A percentile compares a stretch with the other conserved stretches of the same genome.
These are phyloP conservation scores for Dipteronia sinensis DNA, from an alignment of 345 rosid genomes.

Conservation along the genomic window DNA sequence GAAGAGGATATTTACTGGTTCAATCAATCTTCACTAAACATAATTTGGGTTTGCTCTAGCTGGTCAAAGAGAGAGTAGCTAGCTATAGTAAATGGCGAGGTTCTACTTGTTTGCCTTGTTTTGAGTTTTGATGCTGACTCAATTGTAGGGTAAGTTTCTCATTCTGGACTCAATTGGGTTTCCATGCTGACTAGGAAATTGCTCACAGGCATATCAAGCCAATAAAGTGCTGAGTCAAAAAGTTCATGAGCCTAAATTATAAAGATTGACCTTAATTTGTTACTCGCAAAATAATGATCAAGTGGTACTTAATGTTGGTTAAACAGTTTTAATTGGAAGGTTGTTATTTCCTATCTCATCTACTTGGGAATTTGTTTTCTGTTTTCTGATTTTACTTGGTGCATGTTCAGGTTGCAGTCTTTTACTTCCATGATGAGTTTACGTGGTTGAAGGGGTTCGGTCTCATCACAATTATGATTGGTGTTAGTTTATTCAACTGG, in stretches of 20 bases:
- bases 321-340: background rate
- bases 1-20: too few species aligned
- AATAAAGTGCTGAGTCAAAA: background rate
- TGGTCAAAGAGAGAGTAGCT: background rate
- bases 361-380: background rate
- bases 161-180: background rate
- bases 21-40: too few species aligned
- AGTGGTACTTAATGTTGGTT: background rate
- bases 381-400: background rate
- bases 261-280: background rate
- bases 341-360: background rate
- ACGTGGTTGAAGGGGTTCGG: constrained; percentile 95
- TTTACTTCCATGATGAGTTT: constrained; percentile 93
- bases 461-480: constrained; percentile 77
- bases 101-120: background rate
- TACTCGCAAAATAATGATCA: background rate
- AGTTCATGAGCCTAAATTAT: background rate
- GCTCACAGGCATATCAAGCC: background rate
- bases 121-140: background rate
- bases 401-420: constrained; percentile 84
- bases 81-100: too few species aligned
- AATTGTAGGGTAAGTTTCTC: background rate
- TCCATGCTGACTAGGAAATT: background rate
- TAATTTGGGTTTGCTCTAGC: too few species aligned
- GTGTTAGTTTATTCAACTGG: constrained; percentile 95